Percentiles rank a stretch among this genome's conserved stretches.
Conservation (phyloP, 2,329 filamentous ascomycete genomes). For the Fusarium luffae region DNA sequence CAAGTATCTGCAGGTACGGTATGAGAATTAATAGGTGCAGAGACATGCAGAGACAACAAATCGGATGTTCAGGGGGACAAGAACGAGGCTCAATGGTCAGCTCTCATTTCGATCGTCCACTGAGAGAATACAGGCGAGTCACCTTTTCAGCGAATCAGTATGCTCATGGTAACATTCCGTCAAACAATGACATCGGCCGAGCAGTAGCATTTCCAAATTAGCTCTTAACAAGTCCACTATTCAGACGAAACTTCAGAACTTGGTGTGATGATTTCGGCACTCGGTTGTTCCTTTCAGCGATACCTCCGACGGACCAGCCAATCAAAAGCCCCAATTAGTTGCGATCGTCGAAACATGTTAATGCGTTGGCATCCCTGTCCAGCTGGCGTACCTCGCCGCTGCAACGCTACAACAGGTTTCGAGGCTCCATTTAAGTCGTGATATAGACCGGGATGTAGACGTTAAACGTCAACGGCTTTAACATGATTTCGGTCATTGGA, state of each 20-base stretch:
- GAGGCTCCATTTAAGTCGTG: constrained; percentile 1
- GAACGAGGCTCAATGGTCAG: neutral
- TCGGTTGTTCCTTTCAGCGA: constrained; percentile 18
- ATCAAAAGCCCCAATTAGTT: neutral
- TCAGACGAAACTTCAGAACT: neutral
- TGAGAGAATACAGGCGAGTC: neutral
- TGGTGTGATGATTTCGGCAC: constrained; percentile 19
- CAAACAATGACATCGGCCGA: constrained; percentile 23
- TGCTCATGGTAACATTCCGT: neutral
- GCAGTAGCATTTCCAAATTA: neutral
- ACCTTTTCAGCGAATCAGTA: constrained; percentile 1
- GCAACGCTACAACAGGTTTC: constrained; percentile 38
- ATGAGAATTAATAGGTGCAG: neutral
- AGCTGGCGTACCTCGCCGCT: constrained; percentile 32
- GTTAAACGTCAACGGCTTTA: constrained; percentile 28
- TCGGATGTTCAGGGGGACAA: neutral
- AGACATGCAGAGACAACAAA: neutral
- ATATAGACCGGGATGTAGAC: constrained; percentile 30
- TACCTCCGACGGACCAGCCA: constrained; percentile 24
- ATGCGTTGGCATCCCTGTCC: constrained; percentile 31
- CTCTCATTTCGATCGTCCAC: neutral
- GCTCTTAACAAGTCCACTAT: neutral
- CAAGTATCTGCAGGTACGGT: constrained; percentile 1
- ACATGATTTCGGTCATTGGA: neutral
- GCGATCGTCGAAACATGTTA: constrained; percentile 20